These are phyloP conservation scores for Plantago major DNA, from an alignment of 257 asterid genomes.

Conservation along the genomic window DNA sequence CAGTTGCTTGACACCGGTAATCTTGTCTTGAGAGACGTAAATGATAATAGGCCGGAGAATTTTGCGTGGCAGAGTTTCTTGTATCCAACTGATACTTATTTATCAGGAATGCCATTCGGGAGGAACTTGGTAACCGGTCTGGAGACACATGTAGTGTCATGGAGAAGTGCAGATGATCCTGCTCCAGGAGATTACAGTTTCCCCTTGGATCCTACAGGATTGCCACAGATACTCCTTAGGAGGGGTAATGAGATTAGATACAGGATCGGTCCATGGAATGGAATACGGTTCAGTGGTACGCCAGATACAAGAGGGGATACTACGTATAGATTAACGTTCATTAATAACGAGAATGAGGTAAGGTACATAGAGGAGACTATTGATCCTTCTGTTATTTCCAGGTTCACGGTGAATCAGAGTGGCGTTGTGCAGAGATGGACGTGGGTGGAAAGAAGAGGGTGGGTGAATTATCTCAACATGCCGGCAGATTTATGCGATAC, in stretches of 20 bases:
- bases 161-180: slow-evolving; percentile 39
- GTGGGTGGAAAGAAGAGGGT: slow-evolving; percentile 25
- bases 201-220: slow-evolving; percentile 27
- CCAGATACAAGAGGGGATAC: slow-evolving; percentile 15
- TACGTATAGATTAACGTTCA: background rate
- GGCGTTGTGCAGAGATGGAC: slow-evolving; percentile 23
- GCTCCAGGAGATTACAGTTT: slow-evolving; percentile 28
- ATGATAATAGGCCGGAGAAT: slow-evolving; percentile 24
- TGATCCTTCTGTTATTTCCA: slow-evolving; percentile 11
- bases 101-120: slow-evolving; percentile 42
- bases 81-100: slow-evolving; percentile 32
- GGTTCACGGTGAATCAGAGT: slow-evolving; percentile 8
- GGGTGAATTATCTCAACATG: slow-evolving; percentile 21
- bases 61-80: slow-evolving; percentile 49
- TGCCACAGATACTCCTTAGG: slow-evolving; percentile 23
- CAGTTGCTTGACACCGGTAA: slow-evolving; percentile 44
- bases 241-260: background rate
- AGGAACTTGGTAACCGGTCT: slow-evolving; percentile 22
- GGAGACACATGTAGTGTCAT: slow-evolving; percentile 30
- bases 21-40: slow-evolving; percentile 35
- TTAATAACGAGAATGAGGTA: slow-evolving; percentile 18
- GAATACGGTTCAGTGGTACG: slow-evolving; percentile 29
- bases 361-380: background rate
- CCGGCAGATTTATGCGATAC: slow-evolving; percentile 35
- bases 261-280: slow-evolving; percentile 43